Evolutionary conservation across 2,329 filamentous ascomycete genomes (phyloP), one percentile per base, ranked within the genome.

Genomic region (Diplodia sapinea): DNA sequence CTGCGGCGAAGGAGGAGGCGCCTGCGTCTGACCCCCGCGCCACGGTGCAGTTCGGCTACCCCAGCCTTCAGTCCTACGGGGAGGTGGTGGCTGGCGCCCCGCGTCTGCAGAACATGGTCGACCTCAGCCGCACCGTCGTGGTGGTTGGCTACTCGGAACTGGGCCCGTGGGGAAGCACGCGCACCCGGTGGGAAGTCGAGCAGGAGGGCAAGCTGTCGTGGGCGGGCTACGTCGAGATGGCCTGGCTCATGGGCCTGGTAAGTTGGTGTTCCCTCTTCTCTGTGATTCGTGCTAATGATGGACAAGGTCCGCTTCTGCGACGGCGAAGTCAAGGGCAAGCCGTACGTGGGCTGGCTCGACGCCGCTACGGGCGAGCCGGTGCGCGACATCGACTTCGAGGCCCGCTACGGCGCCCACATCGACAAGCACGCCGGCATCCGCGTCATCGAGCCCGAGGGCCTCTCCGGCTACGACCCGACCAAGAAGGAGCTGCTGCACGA

Each of bases 131-230:
- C 20, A 57, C 40, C 13, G 77, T 80, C 1, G 81, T 82, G 1
- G 74, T 81, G 0, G 75, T 77, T 1, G 80, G 81, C 1, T 82
- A 77, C 68, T 74, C 77, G 2, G 80, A 82, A 70, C 66, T 78
- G 9, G 77, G 82, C 6, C 92, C 92, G 7, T 94, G 91, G 91
- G 92, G 92, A 82, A 96, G 94, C 82, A 91, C 92, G 1, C 88
- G 92, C 72, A 96, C 92, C 59, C 87, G 92, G 70, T 96, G 92
- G 92, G 91, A 96, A 81, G 95, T 95, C 91, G 92, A 96, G 79
- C 90, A 91, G 1, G 86, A 91, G 70, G 92, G 92, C 74, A 86
- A 93, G 75, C 95, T 96, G 80, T 95, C 92, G 13, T 85, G 94
- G 13, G 92, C 94, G 79, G 92, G 92, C 36, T 95, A 91, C 74